Base-by-base conservation (phyloP, 225 moss, liverwort and hornwort genomes). In the Pseudisothecium myosuroides region DNA sequence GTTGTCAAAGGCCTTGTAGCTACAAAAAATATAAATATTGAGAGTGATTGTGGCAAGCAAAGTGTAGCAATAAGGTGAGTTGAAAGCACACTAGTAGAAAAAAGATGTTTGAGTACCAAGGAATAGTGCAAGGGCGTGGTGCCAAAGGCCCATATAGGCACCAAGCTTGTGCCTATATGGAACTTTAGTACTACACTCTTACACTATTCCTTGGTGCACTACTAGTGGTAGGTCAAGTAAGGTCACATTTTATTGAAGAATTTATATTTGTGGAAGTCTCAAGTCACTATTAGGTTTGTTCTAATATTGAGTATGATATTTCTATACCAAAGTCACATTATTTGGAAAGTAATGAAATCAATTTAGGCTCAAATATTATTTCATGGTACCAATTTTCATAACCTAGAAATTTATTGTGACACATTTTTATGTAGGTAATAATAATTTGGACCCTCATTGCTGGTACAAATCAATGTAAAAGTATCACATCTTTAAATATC, bases 371-470 rank as follows among this genome's bases (percentile, higher is more conserved):
- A 41, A 71, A 72, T 43, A 72, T 43, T 27, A 45, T 17, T 45
- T 45, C 0, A 45, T 28, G 0, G 3, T 28, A 28, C 10, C 10
- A 28, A 28, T 45, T 43, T 28, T 3, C 0, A 26, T 2, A 28
- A 43, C 28, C 3, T 16, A 9, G 28, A 45, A 28, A 27, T 1
- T 3, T 8, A 1, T 45, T 45, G 17, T 71, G 12, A n/a, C 2
- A 68, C 13, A 13, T 12, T 39, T 68, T 54, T 32, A 12, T n/a
- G 7, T 68, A 68, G 5, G n/a, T 68, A 4, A 68, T 1, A 68
- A 68, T 12, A n/a, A 68, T 22, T 68, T 37, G 1, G 68, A n/a
- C 6, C 22, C 1, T n/a, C n/a, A 12, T 6, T 68, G 3, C 12
- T n/a, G 2, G 6, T 11, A 67, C 12, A 37, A 37, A 67, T 67